Evolutionary conservation across 2,329 filamentous ascomycete species (phyloP).

Genomic region (Aspergillus chevalieri): DNA sequence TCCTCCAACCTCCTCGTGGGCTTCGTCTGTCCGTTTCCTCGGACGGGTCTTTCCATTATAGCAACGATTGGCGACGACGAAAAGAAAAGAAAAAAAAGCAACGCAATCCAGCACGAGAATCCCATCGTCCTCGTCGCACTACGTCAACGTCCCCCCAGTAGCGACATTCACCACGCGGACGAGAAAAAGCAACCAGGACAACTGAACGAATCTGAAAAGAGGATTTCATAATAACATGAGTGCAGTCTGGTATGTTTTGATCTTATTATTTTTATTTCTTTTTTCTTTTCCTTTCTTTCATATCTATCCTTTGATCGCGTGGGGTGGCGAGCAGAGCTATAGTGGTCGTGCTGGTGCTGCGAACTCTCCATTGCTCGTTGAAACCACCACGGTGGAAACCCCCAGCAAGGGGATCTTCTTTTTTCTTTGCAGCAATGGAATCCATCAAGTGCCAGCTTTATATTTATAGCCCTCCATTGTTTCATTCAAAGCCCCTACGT

Average conservation of each 20-base stretch:
- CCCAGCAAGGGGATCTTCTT: neutral
- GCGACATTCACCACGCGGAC: neutral
- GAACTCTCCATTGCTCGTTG: constrained; percentile 5
- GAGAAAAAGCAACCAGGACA: neutral
- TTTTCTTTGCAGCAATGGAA: neutral
- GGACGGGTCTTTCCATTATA: neutral
- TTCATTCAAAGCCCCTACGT: constrained; percentile 3
- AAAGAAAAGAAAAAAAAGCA: neutral
- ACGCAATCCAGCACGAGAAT: neutral
- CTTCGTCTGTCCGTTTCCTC: neutral
- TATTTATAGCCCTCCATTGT: constrained; percentile 6
- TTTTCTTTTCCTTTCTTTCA: neutral
- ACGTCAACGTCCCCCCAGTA: neutral
- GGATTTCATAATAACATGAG: constrained; percentile 14
- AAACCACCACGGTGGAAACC: constrained; percentile 3
- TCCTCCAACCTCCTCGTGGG: neutral
- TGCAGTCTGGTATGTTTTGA: constrained; percentile 16
- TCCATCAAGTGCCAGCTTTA: constrained; percentile 7
- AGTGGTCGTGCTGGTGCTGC: too few relatives aligned
- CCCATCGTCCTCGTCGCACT: neutral
- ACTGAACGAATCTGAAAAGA: neutral
- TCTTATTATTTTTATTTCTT: neutral
- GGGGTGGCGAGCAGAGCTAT: neutral
- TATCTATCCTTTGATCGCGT: neutral
- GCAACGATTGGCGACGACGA: neutral